A percentile compares a stretch with the other conserved stretches of the same genome.
These are phyloP conservation scores for Phylloporus sp. DNA, from an alignment of 768 basidiomycete species.

Conservation along the genomic window DNA sequence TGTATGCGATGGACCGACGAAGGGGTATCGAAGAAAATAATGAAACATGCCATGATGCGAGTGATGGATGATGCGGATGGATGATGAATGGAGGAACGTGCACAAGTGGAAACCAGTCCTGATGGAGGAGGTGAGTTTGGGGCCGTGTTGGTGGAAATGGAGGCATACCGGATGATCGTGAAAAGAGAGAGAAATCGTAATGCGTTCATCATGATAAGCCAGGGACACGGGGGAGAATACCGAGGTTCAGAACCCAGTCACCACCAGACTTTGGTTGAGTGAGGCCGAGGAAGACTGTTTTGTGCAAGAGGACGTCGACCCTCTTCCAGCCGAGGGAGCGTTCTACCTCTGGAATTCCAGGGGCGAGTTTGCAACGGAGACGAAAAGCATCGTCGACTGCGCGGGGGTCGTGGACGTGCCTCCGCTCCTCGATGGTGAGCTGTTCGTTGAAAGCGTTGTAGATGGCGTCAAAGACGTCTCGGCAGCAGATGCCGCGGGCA, in stretches of 20 bases:
- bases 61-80: constrained; percentile 9
- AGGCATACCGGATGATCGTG: constrained; percentile 16
- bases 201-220: constrained; percentile 8
- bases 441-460: constrained; percentile 43
- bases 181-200: constrained; percentile 9
- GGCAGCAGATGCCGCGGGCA: constrained; percentile 42
- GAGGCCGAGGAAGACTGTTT: constrained; percentile 51
- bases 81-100: constrained; percentile 18
- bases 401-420: constrained; percentile 25
- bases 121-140: not conserved
- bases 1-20: constrained; percentile 6
- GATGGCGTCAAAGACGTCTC: constrained; percentile 57
- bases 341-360: constrained; percentile 38
- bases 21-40: constrained; percentile 8
- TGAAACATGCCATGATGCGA: constrained; percentile 14
- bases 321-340: constrained; percentile 48
- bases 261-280: constrained; percentile 33
- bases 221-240: constrained; percentile 6
- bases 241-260: constrained; percentile 35
- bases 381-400: constrained; percentile 41
- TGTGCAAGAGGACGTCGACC: constrained; percentile 50
- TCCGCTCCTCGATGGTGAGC: constrained; percentile 43
- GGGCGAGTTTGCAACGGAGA: constrained; percentile 41
- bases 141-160: not conserved
- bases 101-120: constrained; percentile 23